Conservation (phyloP, 73 alveolate genomes). For the Effrenium voratum region DNA sequence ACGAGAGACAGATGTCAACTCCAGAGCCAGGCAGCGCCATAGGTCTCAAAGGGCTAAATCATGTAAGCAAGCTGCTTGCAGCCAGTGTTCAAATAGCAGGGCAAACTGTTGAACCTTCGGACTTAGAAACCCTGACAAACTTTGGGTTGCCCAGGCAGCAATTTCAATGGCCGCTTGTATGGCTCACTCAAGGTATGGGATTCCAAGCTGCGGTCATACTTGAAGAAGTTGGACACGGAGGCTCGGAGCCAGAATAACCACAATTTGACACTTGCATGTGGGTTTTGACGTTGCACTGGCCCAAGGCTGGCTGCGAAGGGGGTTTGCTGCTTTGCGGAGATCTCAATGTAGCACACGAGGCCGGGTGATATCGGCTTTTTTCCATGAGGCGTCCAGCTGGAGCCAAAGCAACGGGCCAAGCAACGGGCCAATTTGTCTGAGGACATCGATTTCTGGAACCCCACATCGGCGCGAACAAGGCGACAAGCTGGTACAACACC, state of each 20-base stretch:
- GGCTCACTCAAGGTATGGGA: not conserved
- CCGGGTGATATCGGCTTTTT: not conserved
- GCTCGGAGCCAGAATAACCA: too few species aligned
- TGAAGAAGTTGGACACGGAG: not conserved
- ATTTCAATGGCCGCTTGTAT: not conserved
- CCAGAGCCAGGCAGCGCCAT: not conserved
- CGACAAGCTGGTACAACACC: slow-evolving; percentile 77
- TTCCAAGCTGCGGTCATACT: not conserved
- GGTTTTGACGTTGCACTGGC: not conserved
- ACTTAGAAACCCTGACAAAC: not conserved
- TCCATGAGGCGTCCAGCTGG: too few species aligned
- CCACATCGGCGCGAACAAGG: not conserved
- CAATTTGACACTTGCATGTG: too few species aligned
- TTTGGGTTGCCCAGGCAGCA: not conserved
- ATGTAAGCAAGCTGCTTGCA: too few species aligned
- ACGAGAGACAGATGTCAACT: too few species aligned
- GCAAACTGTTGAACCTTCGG: not conserved
- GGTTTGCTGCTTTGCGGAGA: slow-evolving; percentile 63
- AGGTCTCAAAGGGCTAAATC: too few species aligned
- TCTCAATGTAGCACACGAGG: slow-evolving; percentile 84
- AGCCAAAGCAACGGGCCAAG: too few species aligned
- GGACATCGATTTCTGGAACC: slow-evolving; percentile 66
- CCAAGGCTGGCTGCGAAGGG: not conserved
- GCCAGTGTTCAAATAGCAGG: too few species aligned
- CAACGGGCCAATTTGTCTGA: too few species aligned